Base-by-base conservation (phyloP, 192 early-diverging fungal genomes). In the Kickxella alabastrina region DNA sequence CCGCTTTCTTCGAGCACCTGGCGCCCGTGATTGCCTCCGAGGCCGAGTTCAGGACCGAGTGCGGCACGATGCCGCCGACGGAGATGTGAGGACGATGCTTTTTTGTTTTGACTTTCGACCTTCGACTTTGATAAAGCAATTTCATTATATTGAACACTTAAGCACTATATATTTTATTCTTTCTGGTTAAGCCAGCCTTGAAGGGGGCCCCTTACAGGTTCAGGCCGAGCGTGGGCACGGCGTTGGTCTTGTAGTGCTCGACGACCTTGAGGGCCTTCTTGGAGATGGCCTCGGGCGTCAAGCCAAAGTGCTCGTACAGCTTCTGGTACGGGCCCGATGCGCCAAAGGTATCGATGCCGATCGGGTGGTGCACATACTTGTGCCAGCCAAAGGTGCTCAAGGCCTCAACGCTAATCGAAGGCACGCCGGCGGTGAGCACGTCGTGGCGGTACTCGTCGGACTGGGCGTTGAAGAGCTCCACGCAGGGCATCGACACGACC, bases 401-500 rank as follows among this genome's bases (percentile, higher is more conserved):
- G 2, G 90, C 92, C 77, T 98, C 95, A 31, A 95, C 84, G 59
- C 85, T 88, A 42, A 95, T 73, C n/a, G 86, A 75, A 1, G 93
- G 93, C 29, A 95, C 66, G 10, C 89, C 89, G 15, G 79, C 73
- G 0, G 82, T 75, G 43, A 98, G 79, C n/a, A 98, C 92, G 8
- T 68, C 66, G 24, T 84, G 76, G 56, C 83, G 79, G 80, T 98
- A 98, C 22, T 80, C 85, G n/a, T 78, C 59, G 1, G 80, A 37
- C 71, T 98, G 94, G 42, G 84, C 85, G 34, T 88, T 86, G 50
- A 96, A 97, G 46, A 95, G 78, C 57, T 89, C 89, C 61, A 83
- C 79, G 42, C 85, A 97, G 25, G 96, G 96, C 83, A 96, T 85
- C 26, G 96, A 98, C 7, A 98, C 93, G 42, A 98, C 78, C 40